phyloP scores from a whole-genome alignment of 2,329 filamentous ascomycete species.

The Fusarium nurragi region DNA sequence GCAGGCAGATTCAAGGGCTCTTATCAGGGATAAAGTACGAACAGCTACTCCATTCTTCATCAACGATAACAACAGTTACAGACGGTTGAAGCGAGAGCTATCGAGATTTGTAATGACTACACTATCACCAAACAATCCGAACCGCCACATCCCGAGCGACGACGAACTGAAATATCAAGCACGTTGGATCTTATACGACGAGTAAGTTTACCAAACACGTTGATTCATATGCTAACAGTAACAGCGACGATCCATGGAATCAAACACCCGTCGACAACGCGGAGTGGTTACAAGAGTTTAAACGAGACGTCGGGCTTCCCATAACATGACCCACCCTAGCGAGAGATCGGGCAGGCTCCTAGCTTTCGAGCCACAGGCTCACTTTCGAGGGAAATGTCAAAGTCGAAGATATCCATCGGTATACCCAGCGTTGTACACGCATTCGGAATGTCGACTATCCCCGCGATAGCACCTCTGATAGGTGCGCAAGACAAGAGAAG shows the following conservation, averaged over 20 bases:
- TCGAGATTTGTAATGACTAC: constrained; percentile 34
- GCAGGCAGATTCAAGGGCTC: constrained; percentile 1
- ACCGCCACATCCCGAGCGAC: constrained; percentile 27
- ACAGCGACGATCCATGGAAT: constrained; percentile 38
- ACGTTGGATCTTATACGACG: constrained; percentile 34
- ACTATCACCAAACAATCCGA: constrained; percentile 35
- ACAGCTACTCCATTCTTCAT: constrained; percentile 33
- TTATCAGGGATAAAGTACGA: constrained; percentile 22
- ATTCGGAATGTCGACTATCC: constrained; percentile 91
- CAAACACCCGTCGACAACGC: constrained; percentile 38
- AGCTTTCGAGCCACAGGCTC: constrained; percentile 53
- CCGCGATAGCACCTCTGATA: constrained; percentile 86
- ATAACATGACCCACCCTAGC: no score
- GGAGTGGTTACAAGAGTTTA: constrained; percentile 37
- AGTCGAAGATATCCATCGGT: constrained; percentile 94
- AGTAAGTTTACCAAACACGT: background rate
- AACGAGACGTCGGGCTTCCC: constrained; percentile 35
- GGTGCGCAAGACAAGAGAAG: constrained; percentile 86
- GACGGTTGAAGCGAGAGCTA: constrained; percentile 22
- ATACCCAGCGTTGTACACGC: constrained; percentile 88
- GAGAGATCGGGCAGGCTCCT: constrained; percentile 37
- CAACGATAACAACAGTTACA: constrained; percentile 36
- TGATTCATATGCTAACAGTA: background rate
- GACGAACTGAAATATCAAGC: constrained; percentile 35
- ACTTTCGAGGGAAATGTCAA: constrained; percentile 79